Conservation (phyloP, 2,329 filamentous ascomycete genomes). For the Paecilomyces sp. region DNA sequence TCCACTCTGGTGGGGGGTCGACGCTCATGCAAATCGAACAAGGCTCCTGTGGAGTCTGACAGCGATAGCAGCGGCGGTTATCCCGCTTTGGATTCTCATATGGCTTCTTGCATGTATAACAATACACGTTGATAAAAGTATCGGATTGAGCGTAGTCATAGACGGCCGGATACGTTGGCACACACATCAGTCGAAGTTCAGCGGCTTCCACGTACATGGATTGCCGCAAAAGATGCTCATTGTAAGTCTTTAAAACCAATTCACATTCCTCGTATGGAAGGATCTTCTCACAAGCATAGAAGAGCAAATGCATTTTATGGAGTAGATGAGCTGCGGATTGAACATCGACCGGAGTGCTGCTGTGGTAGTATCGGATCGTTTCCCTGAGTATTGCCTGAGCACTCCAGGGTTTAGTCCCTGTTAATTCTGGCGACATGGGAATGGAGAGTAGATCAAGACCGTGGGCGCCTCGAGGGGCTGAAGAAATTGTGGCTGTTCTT, state of each 20-base stretch:
- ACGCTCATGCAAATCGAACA: constrained; percentile 36
- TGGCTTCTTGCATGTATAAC: constrained; percentile 50
- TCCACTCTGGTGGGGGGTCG: constrained; percentile 35
- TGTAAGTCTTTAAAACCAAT: constrained; percentile 49
- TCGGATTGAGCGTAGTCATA: constrained; percentile 52
- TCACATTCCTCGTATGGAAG: constrained; percentile 44
- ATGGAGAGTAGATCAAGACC: constrained; percentile 18
- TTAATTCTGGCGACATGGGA: constrained; percentile 23
- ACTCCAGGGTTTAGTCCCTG: constrained; percentile 31
- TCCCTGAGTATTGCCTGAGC: constrained; percentile 31
- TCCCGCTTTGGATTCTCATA: constrained; percentile 45
- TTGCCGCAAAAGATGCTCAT: constrained; percentile 45
- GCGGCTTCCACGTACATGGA: constrained; percentile 44
- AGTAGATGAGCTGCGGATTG: constrained; percentile 36
- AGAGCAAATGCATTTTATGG: constrained; percentile 32
- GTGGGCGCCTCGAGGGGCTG: constrained; percentile 7
- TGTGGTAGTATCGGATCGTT: constrained; percentile 33
- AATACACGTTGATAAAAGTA: constrained; percentile 48
- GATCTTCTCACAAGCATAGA: constrained; percentile 29
- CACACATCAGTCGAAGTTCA: constrained; percentile 48
- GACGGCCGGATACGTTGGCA: constrained; percentile 48
- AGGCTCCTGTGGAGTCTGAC: constrained; percentile 32
- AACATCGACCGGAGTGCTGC: constrained; percentile 29
- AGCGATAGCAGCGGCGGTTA: constrained; percentile 46
- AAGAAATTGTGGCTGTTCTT: constrained; percentile 1